Evolutionary conservation across 495 filamentous ascomycete genomes (phyloP), one percentile per base, ranked within the genome.

Genomic region (Neurospora sp.): DNA sequence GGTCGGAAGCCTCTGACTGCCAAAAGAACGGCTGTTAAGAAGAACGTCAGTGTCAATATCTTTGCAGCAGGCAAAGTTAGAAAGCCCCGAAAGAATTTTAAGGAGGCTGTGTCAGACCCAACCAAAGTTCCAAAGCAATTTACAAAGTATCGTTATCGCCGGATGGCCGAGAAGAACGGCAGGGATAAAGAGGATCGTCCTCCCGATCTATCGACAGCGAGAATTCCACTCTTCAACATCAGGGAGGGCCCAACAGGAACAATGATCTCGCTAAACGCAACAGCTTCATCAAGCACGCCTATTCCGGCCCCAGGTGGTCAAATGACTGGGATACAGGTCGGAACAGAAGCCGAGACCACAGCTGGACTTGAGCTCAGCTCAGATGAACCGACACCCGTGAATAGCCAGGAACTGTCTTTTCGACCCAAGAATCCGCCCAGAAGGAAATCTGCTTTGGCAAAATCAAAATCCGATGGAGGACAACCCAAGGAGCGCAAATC

Each of bases 41-140:
- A 70, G 69, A 72, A 70, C 8, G 38, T 72, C 20, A 66, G 66
- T 6, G 75, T 72, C 4, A 82, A 82, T 37, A 80, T 81, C 4
- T 82, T 82, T 70, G 71, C 75, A 4, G 54, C 71, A 23, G 80
- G 80, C 6, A 78, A 77, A 39, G 72, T 69, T 10, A 73, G 66
- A n/a, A 81, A 76, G 38, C 44, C 20, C 5, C 66, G 79, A 10
- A 18, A 62, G 2, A 70, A 23, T 31, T 71, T 85, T 6, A 71
- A 37, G 39, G 79, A 81, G 16, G 72, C 40, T 9, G 81, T 84
- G 76, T 77, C 74, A 27, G 83, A 84, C 69, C 74, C 80, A 37
- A 76, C 79, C 5, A 82, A 78, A 40, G 71, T 74, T 1, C 78
- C 77, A 4, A 82, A 82, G 69, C 70, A 75, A 4, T 85, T 85